Evolutionary conservation across 2,329 filamentous ascomycete genomes (phyloP), one percentile per base, ranked within the genome.

Genomic region (Aureobasidium sp.): DNA sequence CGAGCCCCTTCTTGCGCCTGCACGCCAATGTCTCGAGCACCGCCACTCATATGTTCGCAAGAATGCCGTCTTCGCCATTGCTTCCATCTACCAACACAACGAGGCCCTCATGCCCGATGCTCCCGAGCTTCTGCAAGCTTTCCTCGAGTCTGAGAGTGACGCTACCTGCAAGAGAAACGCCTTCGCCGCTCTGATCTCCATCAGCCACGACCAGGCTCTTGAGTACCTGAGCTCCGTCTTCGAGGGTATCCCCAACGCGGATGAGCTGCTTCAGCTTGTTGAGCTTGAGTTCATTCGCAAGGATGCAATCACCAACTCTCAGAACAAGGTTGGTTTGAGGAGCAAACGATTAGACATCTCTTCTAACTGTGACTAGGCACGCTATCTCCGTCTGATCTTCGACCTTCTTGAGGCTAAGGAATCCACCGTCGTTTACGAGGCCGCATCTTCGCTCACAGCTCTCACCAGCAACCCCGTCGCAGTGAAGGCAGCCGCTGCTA

Each of bases 201-300:
- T 99, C 70, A 94, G 90, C 75, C 94, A 97, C 73, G 90, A 97
- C 66, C 93, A 92, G 73, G 92, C 94, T 0, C 79, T 97, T 42
- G 83, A 89, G 68, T 97, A 96, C 73, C 79, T 99, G 48, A 92
- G 88, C 75, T 85, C 85, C 36, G 89, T 95, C 3, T 96, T 99
- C 67, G 94, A 97, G 68, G 89, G 91, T 13, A 91, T 99, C 57
- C 88, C 91, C 39, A 97, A 96, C 71, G 90, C 93, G 61, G 93
- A 97, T 73, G 94, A 97, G 74, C 81, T 99, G 63, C 79, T 97
- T 64, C 92, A 97, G 72, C 81, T 99, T 65, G 91, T 92, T 6
- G 91, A 97, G 75, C 82, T 99, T 25, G 94, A 97, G 74, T 99
- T 99, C 74, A 97, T 99, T 69, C 86, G 94, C 70, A 97, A 96